Evolutionary conservation across 2,329 filamentous ascomycete genomes (phyloP).

Genomic region (Didymella sp.): DNA sequence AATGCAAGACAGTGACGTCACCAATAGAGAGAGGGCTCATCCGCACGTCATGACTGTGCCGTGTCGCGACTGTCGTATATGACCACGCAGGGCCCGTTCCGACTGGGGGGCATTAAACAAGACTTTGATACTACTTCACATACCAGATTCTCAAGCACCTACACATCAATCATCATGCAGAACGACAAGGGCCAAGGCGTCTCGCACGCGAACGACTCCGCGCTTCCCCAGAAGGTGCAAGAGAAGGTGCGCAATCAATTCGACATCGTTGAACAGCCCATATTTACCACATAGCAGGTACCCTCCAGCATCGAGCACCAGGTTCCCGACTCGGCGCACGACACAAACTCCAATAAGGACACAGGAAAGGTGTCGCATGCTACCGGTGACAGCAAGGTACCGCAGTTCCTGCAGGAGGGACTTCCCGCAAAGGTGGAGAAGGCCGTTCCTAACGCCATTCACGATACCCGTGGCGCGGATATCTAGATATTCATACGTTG

Average conservation of each 20-base stretch:
- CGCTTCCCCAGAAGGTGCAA: constrained; percentile 13
- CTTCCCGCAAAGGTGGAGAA: constrained; percentile 12
- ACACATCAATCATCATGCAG: constrained; percentile 1
- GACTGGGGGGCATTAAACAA: not conserved
- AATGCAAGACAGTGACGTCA: no score
- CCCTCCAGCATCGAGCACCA: constrained; percentile 14
- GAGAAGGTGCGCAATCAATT: constrained; percentile 5
- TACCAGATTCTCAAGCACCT: no score
- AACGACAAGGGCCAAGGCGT: constrained; percentile 16
- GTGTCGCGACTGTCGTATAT: not conserved
- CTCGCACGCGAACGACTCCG: constrained; percentile 13
- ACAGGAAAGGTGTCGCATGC: constrained; percentile 16
- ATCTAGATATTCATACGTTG: not conserved
- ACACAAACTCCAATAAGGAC: constrained; percentile 17
- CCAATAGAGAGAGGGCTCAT: not conserved
- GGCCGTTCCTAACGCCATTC: not conserved
- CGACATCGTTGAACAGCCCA: no score
- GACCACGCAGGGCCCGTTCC: not conserved
- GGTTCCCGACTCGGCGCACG: constrained; percentile 11
- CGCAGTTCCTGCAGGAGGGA: constrained; percentile 11
- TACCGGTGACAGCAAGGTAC: constrained; percentile 12
- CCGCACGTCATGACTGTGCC: not conserved
- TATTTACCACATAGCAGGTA: not conserved
- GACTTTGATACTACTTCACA: not conserved
- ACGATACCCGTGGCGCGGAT: not conserved